Evolutionary conservation across 805 yeast genomes (phyloP).

Genomic region (Yamadazyma olivae): DNA sequence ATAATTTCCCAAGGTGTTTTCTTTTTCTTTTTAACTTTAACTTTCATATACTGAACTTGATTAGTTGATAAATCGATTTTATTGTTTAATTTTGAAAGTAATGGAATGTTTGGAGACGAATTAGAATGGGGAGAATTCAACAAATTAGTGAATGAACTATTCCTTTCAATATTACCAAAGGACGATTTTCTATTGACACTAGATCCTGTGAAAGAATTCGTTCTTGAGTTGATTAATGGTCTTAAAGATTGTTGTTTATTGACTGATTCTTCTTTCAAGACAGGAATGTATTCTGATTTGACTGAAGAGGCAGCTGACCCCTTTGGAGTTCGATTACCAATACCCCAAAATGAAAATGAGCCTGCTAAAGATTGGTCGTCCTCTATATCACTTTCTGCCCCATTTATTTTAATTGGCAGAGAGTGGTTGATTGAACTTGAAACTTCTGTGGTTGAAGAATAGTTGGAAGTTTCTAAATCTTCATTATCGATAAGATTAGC

Average conservation of each 20-base stretch:
- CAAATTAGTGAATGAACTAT: conserved; percentile 3
- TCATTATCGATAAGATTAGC: neutral
- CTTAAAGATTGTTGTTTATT: conserved; percentile 9
- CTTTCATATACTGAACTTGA: conserved; percentile 2
- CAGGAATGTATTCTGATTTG: conserved; percentile 14
- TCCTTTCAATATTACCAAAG: conserved; percentile 1
- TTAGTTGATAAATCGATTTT: neutral
- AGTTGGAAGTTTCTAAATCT: neutral
- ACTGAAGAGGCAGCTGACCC: conserved; percentile 14
- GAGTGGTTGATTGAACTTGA: neutral
- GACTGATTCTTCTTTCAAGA: conserved; percentile 6
- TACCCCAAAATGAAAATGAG: conserved; percentile 40
- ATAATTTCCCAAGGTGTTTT: conserved; percentile 17
- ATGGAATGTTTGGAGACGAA: neutral
- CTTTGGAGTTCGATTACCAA: conserved; percentile 31
- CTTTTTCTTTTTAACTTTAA: conserved; percentile 3
- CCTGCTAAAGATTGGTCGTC: conserved; percentile 16
- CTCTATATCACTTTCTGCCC: conserved; percentile 2
- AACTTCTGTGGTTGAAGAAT: neutral
- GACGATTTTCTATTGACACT: conserved; percentile 8
- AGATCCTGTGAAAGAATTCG: conserved; percentile 6
- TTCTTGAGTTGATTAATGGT: neutral
- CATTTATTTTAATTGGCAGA: neutral
- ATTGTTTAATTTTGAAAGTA: neutral
- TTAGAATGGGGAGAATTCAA: neutral